Evolutionary conservation across 2,329 filamentous ascomycete species (phyloP), one percentile per base, ranked within the genome.

Genomic region (Trichoderma sp.): DNA sequence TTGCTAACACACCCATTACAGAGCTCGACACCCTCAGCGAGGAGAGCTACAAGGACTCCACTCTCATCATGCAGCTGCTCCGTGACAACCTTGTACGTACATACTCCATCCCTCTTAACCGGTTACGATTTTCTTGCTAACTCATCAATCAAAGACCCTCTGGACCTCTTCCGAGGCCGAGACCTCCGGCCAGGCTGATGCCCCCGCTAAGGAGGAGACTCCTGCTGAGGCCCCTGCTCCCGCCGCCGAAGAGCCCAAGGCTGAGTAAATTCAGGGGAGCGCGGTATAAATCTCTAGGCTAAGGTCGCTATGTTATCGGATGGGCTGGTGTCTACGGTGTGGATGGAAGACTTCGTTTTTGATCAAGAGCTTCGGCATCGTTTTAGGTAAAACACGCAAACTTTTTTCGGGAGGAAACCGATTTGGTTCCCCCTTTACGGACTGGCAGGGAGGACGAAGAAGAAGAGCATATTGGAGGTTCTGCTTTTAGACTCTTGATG

Each of bases 1-100:
- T 70, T 8, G 24, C 55, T 59, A 21, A 67, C 63, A 37, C 40
- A 68, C 31, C 19, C 21, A 31, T 21, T 7, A 58, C 79, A 94
- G 94, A 97, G 87, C 92, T 97, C 75, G 94, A 97, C 83, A 97
- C 94, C 76, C 87, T 97, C 76, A 96, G 92, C 82, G 94, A 97
- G 89, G 94, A 97, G 88, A 96, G 93, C 89, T 97, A 97, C 92
- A 97, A 97, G 90, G 94, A 97, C 87, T 97, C 93, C 58, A 97
- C 94, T 73, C 90, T 97, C 78, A 97, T 97, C 85, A 97, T 97
- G 94, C 94, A 97, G 87, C 92, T 97, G 73, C 91, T 97, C 81
- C 92, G 94, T 81, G 94, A 97, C 87, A 97, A 97, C 89, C 82
- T 97, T 81, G 93, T 96, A 87, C 75, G 88, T 82, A 43, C 69